A percentile compares a stretch with the other conserved stretches of the same genome.
Conservation (phyloP, 2,329 filamentous ascomycete species). For the Epichloe typhina region DNA sequence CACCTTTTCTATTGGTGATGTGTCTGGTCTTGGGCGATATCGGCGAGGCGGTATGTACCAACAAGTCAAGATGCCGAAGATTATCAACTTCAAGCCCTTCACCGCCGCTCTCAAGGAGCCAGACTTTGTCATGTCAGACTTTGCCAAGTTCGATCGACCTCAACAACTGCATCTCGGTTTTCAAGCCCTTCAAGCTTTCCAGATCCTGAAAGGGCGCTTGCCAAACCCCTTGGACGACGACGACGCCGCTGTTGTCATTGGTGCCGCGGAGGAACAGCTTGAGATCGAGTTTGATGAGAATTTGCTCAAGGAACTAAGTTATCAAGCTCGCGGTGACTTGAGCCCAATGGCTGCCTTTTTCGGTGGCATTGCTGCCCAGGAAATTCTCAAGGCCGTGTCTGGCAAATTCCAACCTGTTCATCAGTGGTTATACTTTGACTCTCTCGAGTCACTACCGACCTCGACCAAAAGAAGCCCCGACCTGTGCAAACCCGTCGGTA, state of each 20-base stretch:
- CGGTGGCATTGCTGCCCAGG: constrained; percentile 84
- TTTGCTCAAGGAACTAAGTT: constrained; percentile 82
- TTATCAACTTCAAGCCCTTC: constrained; percentile 76
- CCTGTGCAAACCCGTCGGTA: constrained; percentile 71
- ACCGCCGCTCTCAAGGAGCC: constrained; percentile 70
- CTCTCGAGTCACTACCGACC: constrained; percentile 82
- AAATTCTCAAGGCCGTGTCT: constrained; percentile 91
- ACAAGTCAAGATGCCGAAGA: constrained; percentile 98
- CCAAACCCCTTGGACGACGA: constrained; percentile 74
- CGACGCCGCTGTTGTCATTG: constrained; percentile 68
- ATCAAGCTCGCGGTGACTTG: constrained; percentile 83
- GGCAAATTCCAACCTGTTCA: constrained; percentile 94
- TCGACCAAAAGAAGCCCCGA: constrained; percentile 67
- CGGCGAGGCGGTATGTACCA: constrained; percentile 78
- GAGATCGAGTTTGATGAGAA: constrained; percentile 76
- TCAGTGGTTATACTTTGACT: constrained; percentile 97
- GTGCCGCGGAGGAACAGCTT: constrained; percentile 57
- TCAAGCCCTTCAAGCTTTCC: constrained; percentile 82
- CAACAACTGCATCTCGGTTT: constrained; percentile 85
- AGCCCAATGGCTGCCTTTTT: constrained; percentile 91
- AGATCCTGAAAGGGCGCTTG: constrained; percentile 57
- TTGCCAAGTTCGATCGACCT: constrained; percentile 93
- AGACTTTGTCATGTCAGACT: constrained; percentile 85
- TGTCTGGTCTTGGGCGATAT: constrained; percentile 77
- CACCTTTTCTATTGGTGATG: constrained; percentile 92